Percentiles rank a stretch among this genome's conserved stretches.
Evolutionary conservation across 2,329 filamentous ascomycete genomes (phyloP).

Genomic region (Beauveria asiatica): DNA sequence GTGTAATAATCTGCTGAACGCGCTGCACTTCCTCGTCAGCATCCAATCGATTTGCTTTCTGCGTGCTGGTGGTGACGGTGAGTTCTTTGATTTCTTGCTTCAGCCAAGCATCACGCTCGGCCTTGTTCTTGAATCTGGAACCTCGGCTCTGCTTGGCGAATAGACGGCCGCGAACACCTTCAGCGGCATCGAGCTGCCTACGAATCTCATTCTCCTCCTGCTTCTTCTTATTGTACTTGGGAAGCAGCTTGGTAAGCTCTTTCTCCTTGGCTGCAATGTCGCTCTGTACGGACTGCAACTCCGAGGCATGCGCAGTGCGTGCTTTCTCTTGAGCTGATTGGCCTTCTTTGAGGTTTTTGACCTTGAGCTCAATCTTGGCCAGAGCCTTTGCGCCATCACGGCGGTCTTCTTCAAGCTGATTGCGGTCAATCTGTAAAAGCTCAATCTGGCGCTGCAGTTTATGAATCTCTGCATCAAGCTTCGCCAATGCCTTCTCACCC

Average conservation of each 20-base stretch:
- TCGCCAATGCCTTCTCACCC: slow-evolving; percentile 69
- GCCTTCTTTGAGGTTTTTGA: slow-evolving; percentile 75
- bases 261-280: slow-evolving; percentile 69
- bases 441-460: slow-evolving; percentile 76
- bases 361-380: slow-evolving; percentile 78
- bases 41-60: slow-evolving; percentile 78
- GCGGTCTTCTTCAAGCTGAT: slow-evolving; percentile 82
- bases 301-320: slow-evolving; percentile 60
- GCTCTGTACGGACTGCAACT: slow-evolving; percentile 61
- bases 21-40: slow-evolving; percentile 73
- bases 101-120: slow-evolving; percentile 78
- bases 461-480: slow-evolving; percentile 70
- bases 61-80: slow-evolving; percentile 64
- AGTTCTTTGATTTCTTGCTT: slow-evolving; percentile 73
- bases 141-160: slow-evolving; percentile 89
- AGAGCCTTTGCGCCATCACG: slow-evolving; percentile 70
- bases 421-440: slow-evolving; percentile 73
- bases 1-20: slow-evolving; percentile 61
- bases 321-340: slow-evolving; percentile 70
- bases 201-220: slow-evolving; percentile 63
- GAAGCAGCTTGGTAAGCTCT: slow-evolving; percentile 66
- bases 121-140: slow-evolving; percentile 79
- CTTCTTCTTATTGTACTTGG: slow-evolving; percentile 66
- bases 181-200: slow-evolving; percentile 64
- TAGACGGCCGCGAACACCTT: slow-evolving; percentile 66